These are phyloP conservation scores for Priceomyces castillae DNA, from an alignment of 805 yeast genomes.

Conservation along the genomic window DNA sequence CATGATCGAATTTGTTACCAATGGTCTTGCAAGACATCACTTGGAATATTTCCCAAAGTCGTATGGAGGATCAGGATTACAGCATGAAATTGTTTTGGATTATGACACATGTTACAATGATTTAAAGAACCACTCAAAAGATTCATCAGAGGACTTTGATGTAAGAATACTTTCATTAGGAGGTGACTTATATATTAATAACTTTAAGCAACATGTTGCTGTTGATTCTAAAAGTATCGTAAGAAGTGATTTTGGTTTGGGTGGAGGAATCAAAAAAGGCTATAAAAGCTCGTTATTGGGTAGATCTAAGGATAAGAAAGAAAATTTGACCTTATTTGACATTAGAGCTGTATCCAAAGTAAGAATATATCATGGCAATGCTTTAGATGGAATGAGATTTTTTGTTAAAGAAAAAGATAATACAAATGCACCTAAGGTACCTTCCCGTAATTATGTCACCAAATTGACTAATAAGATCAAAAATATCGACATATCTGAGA, in stretches of 20 bases:
- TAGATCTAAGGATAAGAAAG: slow-evolving; percentile 19
- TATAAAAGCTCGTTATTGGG: slow-evolving; percentile 38
- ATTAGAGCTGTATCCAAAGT: slow-evolving; percentile 45
- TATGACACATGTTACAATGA: slow-evolving; percentile 37
- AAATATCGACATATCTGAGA: slow-evolving; percentile 5
- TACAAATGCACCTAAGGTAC: slow-evolving; percentile 40
- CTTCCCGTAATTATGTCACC: slow-evolving; percentile 44
- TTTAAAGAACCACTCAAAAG: slow-evolving; percentile 25
- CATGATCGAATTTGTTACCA: slow-evolving; percentile 66
- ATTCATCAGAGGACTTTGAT: slow-evolving; percentile 35
- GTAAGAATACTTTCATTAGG: slow-evolving; percentile 59
- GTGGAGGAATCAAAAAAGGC: slow-evolving; percentile 37
- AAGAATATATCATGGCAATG: slow-evolving; percentile 69
- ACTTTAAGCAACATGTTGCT: slow-evolving; percentile 38
- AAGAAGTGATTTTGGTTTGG: slow-evolving; percentile 40
- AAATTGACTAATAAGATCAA: slow-evolving; percentile 22
- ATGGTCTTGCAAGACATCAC: slow-evolving; percentile 53
- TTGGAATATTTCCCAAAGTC: slow-evolving; percentile 58
- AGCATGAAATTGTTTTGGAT: slow-evolving; percentile 46
- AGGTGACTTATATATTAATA: slow-evolving; percentile 55
- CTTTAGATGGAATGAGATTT: slow-evolving; percentile 79
- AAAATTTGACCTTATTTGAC: slow-evolving; percentile 30
- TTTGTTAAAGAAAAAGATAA: slow-evolving; percentile 15
- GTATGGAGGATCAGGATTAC: slow-evolving; percentile 62
- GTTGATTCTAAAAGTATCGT: slow-evolving; percentile 18